Percentiles rank a stretch among this genome's conserved stretches.
Evolutionary conservation across 805 yeast species (phyloP).

Genomic region (Metschnikowia arizonensis): DNA sequence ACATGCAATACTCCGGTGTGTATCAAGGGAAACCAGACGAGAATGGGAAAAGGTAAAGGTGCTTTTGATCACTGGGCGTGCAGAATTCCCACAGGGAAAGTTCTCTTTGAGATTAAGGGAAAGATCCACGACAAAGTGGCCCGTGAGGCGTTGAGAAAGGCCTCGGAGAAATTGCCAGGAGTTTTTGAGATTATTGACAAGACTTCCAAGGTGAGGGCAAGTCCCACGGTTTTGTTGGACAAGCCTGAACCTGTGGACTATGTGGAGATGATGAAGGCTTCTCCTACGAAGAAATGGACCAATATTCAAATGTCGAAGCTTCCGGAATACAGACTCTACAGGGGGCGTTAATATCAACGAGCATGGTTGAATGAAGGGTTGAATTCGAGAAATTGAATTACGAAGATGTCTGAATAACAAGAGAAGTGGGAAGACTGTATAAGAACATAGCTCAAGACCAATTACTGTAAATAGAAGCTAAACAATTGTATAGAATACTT

Average conservation of each 20-base stretch:
- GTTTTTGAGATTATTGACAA: constrained; percentile 75
- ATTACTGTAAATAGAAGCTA: neutral
- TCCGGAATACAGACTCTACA: constrained; percentile 52
- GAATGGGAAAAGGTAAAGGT: constrained; percentile 99
- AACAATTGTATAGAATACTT: neutral
- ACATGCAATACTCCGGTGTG: constrained; percentile 87
- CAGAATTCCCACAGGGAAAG: constrained; percentile 93
- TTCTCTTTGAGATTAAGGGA: constrained; percentile 80
- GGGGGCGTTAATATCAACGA: constrained; percentile 49
- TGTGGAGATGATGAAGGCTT: constrained; percentile 47
- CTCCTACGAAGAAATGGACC: constrained; percentile 63
- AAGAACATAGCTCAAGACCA: neutral
- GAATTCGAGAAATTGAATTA: too few species aligned
- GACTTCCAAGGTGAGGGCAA: constrained; percentile 65
- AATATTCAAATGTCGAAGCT: constrained; percentile 49
- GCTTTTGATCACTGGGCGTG: constrained; percentile 96
- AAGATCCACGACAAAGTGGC: constrained; percentile 85
- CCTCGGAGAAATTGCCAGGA: constrained; percentile 90
- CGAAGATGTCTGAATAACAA: too few species aligned
- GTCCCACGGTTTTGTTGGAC: constrained; percentile 53
- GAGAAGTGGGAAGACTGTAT: too few species aligned
- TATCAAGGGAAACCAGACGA: constrained; percentile 94
- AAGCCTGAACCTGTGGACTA: constrained; percentile 48
- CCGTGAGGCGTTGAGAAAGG: constrained; percentile 83
- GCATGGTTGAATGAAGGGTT: too few species aligned